A percentile compares a stretch with the other conserved stretches of the same genome.
phyloP scores from a whole-genome alignment of 176 grass and related monocot genomes.

The Aegilops longissima region DNA sequence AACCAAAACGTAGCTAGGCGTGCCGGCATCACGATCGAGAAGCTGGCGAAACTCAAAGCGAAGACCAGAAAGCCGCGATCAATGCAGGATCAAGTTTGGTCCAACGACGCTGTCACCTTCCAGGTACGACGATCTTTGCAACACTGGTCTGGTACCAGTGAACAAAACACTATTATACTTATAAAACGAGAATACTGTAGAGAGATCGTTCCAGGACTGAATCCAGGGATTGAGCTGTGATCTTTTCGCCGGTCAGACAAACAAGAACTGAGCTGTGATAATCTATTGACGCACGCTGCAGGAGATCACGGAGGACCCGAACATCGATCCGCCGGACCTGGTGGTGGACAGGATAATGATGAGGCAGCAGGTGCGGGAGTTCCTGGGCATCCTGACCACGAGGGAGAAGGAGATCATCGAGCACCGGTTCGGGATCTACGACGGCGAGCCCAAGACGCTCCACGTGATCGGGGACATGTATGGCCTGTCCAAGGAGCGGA shows the following conservation, averaged over 20 bases:
- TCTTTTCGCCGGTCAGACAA: background rate
- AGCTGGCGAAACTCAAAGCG: constrained; percentile 58
- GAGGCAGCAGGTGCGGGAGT: constrained; percentile 66
- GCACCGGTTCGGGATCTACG: constrained; percentile 68
- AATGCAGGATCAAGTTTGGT: constrained; percentile 61
- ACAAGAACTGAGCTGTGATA: background rate
- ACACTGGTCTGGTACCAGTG: no score
- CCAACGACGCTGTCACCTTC: constrained; percentile 57
- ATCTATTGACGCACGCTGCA: constrained; percentile 6
- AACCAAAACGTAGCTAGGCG: constrained; percentile 65
- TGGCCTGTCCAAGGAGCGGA: constrained; percentile 79
- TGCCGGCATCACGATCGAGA: constrained; percentile 63
- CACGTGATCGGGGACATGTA: constrained; percentile 76
- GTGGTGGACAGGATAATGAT: constrained; percentile 59
- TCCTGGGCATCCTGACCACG: constrained; percentile 66
- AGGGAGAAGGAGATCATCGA: constrained; percentile 84
- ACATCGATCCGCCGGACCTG: constrained; percentile 60
- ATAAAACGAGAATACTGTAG: background rate
- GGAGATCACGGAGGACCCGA: constrained; percentile 71
- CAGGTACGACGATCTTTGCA: constrained; percentile 42
- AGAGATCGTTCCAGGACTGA: background rate
- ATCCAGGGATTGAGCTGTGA: background rate
- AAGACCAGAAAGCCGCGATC: constrained; percentile 63
- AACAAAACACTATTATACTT: no score
- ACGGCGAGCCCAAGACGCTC: constrained; percentile 62